phyloP scores from a whole-genome alignment of 345 rosid genomes.

The Citrus mangshanensis region DNA sequence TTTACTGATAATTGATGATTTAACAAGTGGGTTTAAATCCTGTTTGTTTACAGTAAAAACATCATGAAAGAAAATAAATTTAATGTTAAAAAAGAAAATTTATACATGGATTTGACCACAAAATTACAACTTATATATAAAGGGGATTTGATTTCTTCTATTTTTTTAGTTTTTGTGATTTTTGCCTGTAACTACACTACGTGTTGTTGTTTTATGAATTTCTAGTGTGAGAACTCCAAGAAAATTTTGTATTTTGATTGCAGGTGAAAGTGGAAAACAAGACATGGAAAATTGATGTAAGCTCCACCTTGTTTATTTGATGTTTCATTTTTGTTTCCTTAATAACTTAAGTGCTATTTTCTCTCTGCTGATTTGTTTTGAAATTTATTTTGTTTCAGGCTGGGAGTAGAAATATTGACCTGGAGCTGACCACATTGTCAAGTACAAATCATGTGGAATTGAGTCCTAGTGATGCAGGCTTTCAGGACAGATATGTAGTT shows the following conservation, averaged over 20 bases:
- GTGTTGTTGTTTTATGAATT: neutral
- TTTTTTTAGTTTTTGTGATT: neutral
- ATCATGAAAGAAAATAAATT: neutral
- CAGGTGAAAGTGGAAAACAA: slow-evolving; percentile 97
- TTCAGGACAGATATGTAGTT: slow-evolving; percentile 94
- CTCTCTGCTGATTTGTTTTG: neutral
- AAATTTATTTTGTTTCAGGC: slow-evolving; percentile 48
- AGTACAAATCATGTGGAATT: slow-evolving; percentile 89
- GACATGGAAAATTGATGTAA: slow-evolving; percentile 87
- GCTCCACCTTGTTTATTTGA: slow-evolving; percentile 21
- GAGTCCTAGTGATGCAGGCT: slow-evolving; percentile 93
- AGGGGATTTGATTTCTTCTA: neutral
- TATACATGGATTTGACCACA: no score
- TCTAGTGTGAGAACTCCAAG: neutral
- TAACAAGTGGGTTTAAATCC: neutral
- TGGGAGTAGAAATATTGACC: slow-evolving; percentile 81
- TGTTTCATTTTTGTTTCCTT: neutral
- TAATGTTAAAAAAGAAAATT: neutral
- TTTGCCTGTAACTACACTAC: neutral
- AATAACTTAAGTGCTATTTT: neutral
- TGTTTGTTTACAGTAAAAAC: neutral
- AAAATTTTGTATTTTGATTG: slow-evolving; percentile 24
- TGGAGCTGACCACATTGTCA: slow-evolving; percentile 86
- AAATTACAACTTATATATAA: no score
- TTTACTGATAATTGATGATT: neutral